phyloP scores from a whole-genome alignment of 2,329 filamentous ascomycete genomes.

The Aspergillus neoniger region DNA sequence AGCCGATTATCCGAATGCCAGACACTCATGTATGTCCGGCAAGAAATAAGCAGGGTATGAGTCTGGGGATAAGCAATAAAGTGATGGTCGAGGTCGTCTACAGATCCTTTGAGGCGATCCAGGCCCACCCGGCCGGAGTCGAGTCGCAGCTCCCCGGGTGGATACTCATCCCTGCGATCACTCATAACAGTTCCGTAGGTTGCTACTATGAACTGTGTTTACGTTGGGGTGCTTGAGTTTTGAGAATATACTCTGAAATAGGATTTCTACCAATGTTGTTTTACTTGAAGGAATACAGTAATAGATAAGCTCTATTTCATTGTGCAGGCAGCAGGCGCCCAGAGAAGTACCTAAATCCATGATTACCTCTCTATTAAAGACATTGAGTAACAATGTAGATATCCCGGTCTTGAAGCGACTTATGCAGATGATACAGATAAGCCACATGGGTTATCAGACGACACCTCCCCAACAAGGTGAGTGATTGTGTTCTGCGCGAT shows the following conservation, averaged over 20 bases:
- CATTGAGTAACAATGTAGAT: constrained; percentile 19
- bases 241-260: no score
- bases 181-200: background rate
- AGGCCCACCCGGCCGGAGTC: background rate
- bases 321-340: constrained; percentile 13
- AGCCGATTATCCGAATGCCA: background rate
- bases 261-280: background rate
- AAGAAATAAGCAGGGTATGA: background rate
- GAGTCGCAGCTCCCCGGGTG: background rate
- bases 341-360: constrained; percentile 15
- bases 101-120: background rate
- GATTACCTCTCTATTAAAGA: constrained; percentile 23
- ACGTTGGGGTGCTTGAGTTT: no score
- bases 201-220: no score
- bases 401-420: constrained; percentile 9
- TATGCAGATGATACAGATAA: constrained; percentile 6
- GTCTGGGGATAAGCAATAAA: no score
- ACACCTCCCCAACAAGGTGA: background rate
- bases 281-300: background rate
- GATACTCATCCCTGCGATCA: background rate
- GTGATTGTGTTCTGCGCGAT: background rate
- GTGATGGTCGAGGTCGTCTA: background rate
- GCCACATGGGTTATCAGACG: constrained; percentile 1
- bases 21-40: background rate
- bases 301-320: constrained; percentile 16